Evolutionary conservation across 495 filamentous ascomycete species (phyloP), one percentile per base, ranked within the genome.

Genomic region (Hypomontagnella monticulosa): DNA sequence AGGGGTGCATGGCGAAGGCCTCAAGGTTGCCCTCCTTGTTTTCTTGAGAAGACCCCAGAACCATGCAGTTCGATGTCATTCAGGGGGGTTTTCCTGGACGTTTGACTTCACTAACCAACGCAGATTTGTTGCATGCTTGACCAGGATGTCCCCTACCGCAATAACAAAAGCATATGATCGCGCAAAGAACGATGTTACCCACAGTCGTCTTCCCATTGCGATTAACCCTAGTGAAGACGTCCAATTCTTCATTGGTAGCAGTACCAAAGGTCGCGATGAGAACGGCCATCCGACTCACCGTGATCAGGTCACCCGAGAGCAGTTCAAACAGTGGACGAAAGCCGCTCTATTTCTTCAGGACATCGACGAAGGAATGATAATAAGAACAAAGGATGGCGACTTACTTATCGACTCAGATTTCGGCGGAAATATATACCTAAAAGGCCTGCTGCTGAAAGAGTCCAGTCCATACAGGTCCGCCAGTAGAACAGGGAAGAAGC

Each of bases 1-100:
- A 2, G 68, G 68, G 1, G 51, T 48, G n/a, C 68, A 71, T 40
- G 68, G 68, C 5, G 68, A 71, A 51, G 68, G 68, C 20, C 51
- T 71, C 18, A 71, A 71, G 14, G 18, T 71, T 42, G 68, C 59
- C 4, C 38, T 64, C 32, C 49, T 67, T 2, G 56, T 67, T 18
- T n/a, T 71, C 1, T 57, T 71, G 68, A 55, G 68, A 41, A 27
- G 38, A 11, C 43, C 20, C 19, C 63, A 64, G 16, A 61, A 71
- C 37, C 63, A 66, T 27, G 58, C 20, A 18, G 50, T 71, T 36
- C 47, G 55, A 12, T 67, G 63, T 41, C 30, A n/a, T n/a, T 64
- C 63, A 4, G 59, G 68, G 7, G 68, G 63, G 0, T 61, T 64
- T 32, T 37, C 32, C 8, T 71, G 68, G 68, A 18, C 18, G 10